Evolutionary conservation across 108 stramenopile species (phyloP).

Genomic region (Nitzschia palea): DNA sequence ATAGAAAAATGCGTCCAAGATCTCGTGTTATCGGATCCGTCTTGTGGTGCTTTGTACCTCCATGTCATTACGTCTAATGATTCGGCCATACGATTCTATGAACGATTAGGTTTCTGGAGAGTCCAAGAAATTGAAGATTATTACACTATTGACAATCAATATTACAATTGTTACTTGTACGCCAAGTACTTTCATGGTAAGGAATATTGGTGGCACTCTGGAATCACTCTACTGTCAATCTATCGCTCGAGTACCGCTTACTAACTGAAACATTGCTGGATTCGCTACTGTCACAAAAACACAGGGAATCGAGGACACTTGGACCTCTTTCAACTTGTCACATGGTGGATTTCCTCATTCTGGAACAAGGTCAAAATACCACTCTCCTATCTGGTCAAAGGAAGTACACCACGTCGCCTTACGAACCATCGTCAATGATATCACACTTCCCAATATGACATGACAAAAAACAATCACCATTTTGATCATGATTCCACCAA

Average conservation of each 20-base stretch:
- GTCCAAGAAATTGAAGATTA: conserved; percentile 75
- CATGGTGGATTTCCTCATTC: conserved; percentile 17
- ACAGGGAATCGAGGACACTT: conserved; percentile 32
- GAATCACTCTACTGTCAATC: no score
- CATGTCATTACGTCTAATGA: conserved; percentile 78
- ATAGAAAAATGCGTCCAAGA: conserved; percentile 55
- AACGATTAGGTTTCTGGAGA: conserved; percentile 69
- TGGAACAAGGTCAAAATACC: conserved; percentile 15
- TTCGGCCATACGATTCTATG: conserved; percentile 82
- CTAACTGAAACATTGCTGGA: no score
- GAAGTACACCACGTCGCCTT: not conserved
- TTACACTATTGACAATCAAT: conserved; percentile 67
- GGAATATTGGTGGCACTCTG: not conserved
- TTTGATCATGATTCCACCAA: no score
- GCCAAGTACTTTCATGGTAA: conserved; percentile 80
- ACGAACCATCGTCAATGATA: no score
- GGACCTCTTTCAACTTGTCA: not conserved
- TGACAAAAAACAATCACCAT: no score
- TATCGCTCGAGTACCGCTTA: no score
- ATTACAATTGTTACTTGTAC: conserved; percentile 76
- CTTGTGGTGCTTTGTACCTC: conserved; percentile 71
- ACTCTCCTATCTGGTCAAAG: not conserved
- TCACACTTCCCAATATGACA: no score
- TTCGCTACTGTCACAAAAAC: no score
- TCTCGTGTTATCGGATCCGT: conserved; percentile 37